Evolutionary conservation across 2,329 filamentous ascomycete species (phyloP), one percentile per base, ranked within the genome.

Genomic region (Scedosporium dehoogii): DNA sequence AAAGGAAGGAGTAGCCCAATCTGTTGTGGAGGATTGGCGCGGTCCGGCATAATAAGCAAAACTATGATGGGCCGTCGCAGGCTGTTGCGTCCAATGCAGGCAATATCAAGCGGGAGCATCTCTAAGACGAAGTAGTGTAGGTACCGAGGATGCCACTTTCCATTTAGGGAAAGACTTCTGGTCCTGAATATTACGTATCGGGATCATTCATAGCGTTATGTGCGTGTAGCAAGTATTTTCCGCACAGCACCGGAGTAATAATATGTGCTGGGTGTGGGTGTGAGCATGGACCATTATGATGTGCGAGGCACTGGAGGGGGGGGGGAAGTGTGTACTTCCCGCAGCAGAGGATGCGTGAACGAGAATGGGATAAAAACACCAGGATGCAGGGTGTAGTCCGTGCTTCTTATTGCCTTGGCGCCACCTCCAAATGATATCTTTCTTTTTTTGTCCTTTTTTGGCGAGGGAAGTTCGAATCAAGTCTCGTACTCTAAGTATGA

Each of bases 11-110:
- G 44, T 21, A 48, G 16, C 51, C 51, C 23, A 56, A 27, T 56
- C 51, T 29, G 7, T 6, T 51, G 46, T 29, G 58, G 58, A 25
- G 38, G 58, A 59, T 59, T 46, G 38, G 23, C 33, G 58, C 58
- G 58, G 41, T n/a, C 42, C 58, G 58, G 41, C 58, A 59, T 59
- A 59, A 59, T 44, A 59, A 23, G 38, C 18, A 23, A 23, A 21
- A 46, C 33, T 59, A 59, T 59, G 58, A 58, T 58, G 56, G 18
- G 56, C n/a, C 10, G 27, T 42, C 25, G 25, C 53, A 25, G 21
- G 29, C n/a, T 58, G 18, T 42, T 23, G 53, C 21, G 27, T 58
- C 56, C 33, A 41, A 58, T 29, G 56, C 29, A 23, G 27, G 56
- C 27, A 41, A 58, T 38, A 41, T 29, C 29, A 41, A 44, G 56